A percentile compares a stretch with the other conserved stretches of the same genome.
Evolutionary conservation across 768 basidiomycete species (phyloP).

Genomic region (Hortiboletus campestris): DNA sequence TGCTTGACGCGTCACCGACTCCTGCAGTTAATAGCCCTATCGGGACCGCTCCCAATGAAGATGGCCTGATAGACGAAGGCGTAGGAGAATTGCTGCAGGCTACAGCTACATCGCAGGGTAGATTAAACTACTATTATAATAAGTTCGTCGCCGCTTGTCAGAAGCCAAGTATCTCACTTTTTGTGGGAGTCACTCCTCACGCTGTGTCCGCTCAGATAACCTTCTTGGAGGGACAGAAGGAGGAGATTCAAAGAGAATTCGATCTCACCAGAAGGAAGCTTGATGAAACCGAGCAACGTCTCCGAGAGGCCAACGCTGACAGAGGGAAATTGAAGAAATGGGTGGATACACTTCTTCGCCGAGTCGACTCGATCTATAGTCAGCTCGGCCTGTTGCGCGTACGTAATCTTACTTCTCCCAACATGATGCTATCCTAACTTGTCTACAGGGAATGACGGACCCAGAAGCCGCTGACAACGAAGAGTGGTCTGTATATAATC

Average conservation of each 20-base stretch:
- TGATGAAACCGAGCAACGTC: slow-evolving; percentile 16
- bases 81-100: slow-evolving; percentile 12
- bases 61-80: background rate
- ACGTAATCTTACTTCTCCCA: background rate
- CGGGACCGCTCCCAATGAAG: background rate
- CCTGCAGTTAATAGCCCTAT: background rate
- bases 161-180: slow-evolving; percentile 4
- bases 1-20: slow-evolving; percentile 5
- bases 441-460: slow-evolving; percentile 10
- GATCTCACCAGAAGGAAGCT: slow-evolving; percentile 15
- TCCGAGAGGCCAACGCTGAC: slow-evolving; percentile 18
- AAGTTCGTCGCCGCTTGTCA: slow-evolving; percentile 11
- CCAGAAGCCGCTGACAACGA: background rate
- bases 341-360: slow-evolving; percentile 9
- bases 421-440: background rate
- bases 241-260: slow-evolving; percentile 15
- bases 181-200: background rate
- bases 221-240: slow-evolving; percentile 15
- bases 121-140: slow-evolving; percentile 8
- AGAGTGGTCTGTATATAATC: slow-evolving; percentile 1
- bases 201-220: slow-evolving; percentile 5
- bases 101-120: slow-evolving; percentile 16
- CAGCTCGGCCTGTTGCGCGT: slow-evolving; percentile 14
- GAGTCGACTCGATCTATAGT: slow-evolving; percentile 8
- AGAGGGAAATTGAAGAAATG: slow-evolving; percentile 7